Percentiles rank a stretch among this genome's conserved stretches.
phyloP scores from a whole-genome alignment of 106 monocot genomes.

The Dioscorea alata region DNA sequence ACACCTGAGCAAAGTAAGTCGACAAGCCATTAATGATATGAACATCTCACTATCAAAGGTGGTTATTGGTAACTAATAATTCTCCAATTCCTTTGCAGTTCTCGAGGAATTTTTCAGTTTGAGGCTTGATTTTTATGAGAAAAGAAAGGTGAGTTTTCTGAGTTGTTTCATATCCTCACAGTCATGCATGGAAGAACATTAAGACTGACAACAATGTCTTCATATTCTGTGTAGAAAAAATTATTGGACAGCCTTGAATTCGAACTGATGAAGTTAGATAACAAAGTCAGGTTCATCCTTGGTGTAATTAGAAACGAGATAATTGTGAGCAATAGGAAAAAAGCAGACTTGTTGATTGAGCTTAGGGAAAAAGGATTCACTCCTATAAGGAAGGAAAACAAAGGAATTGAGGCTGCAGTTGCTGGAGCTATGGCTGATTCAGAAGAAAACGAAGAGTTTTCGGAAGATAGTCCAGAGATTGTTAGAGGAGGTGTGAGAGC shows the following conservation, averaged over 20 bases:
- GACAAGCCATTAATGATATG: neutral
- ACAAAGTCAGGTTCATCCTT: constrained; percentile 85
- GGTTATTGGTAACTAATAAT: neutral
- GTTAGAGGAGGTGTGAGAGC: constrained; percentile 20
- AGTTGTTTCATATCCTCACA: neutral
- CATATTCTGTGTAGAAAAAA: constrained; percentile 35
- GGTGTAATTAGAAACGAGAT: constrained; percentile 67
- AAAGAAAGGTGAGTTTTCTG: constrained; percentile 58
- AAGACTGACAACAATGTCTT: neutral
- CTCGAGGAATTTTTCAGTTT: constrained; percentile 75
- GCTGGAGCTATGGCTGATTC: constrained; percentile 32
- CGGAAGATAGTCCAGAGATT: constrained; percentile 13
- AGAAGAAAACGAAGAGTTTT: constrained; percentile 34
- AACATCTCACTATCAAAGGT: neutral
- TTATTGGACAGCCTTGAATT: constrained; percentile 55
- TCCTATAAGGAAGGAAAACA: constrained; percentile 69
- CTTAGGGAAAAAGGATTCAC: constrained; percentile 73
- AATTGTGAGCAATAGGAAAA: constrained; percentile 63
- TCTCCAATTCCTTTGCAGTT: constrained; percentile 34
- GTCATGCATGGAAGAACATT: neutral
- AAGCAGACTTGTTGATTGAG: constrained; percentile 62
- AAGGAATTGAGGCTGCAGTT: constrained; percentile 36
- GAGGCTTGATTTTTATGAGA: constrained; percentile 66
- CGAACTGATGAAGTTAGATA: constrained; percentile 72
- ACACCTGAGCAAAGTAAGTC: constrained; percentile 80